phyloP scores from a whole-genome alignment of 2,329 filamentous ascomycete species.

The Colletotrichum musae region DNA sequence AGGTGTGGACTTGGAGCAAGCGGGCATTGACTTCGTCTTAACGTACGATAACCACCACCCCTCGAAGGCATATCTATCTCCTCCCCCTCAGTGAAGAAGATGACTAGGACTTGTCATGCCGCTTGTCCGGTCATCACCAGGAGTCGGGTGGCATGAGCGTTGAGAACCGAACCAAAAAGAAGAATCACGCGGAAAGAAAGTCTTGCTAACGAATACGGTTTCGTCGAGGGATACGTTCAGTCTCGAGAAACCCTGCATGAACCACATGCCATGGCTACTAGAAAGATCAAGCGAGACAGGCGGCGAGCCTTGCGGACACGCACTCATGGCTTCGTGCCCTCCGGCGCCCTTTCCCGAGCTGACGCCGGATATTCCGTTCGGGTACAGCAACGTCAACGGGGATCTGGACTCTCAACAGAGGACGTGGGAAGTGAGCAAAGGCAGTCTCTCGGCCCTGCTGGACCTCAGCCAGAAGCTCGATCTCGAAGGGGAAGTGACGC shows the following conservation, averaged over 20 bases:
- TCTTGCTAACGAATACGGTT: conserved; percentile 61
- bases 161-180: conserved; percentile 18
- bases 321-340: conserved; percentile 92
- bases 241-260: conserved; percentile 94
- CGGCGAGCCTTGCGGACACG: conserved; percentile 85
- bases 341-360: conserved; percentile 73
- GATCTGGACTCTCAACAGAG: conserved; percentile 70
- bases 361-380: conserved; percentile 67
- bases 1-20: conserved; percentile 81
- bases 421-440: conserved; percentile 84
- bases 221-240: conserved; percentile 63
- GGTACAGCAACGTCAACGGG: conserved; percentile 56
- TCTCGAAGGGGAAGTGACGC: conserved; percentile 91
- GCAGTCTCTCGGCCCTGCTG: conserved; percentile 84
- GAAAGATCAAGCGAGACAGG: conserved; percentile 72
- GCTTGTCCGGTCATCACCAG: conserved; percentile 34
- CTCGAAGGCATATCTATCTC: conserved; percentile 76
- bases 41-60: conserved; percentile 78
- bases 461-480: conserved; percentile 87
- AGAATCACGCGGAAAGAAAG: conserved; percentile 43
- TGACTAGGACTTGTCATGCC: conserved; percentile 20
- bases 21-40: conserved; percentile 91
- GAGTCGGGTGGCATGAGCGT: conserved; percentile 35
- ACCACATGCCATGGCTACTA: conserved; percentile 86
- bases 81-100: conserved; percentile 67